Conservation (phyloP, 495 filamentous ascomycete genomes). For the Penicillium daleae region DNA sequence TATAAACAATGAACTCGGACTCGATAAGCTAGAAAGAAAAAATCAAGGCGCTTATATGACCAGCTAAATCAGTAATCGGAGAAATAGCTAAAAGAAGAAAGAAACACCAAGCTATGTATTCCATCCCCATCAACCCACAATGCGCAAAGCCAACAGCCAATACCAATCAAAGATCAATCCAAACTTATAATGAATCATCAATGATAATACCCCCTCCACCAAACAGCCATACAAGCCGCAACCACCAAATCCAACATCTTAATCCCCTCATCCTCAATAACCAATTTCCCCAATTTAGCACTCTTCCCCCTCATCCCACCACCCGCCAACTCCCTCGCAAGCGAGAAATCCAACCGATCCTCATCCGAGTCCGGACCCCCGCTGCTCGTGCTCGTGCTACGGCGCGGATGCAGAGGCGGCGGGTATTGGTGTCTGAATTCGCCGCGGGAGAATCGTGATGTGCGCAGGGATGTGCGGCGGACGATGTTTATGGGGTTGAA, state of each 20-base stretch:
- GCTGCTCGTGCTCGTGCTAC: slow-evolving; percentile 37
- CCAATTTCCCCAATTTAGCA: slow-evolving; percentile 90
- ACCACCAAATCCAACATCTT: slow-evolving; percentile 96
- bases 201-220: slow-evolving; percentile 87
- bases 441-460: slow-evolving; percentile 26
- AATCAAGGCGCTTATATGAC: background rate
- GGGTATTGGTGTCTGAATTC: slow-evolving; percentile 19
- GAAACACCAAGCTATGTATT: background rate
- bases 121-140: background rate
- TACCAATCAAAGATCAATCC: background rate
- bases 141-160: background rate
- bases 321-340: slow-evolving; percentile 77
- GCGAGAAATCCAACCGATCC: slow-evolving; percentile 66
- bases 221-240: slow-evolving; percentile 86
- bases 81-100: background rate
- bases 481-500: slow-evolving; percentile 20
- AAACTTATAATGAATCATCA: slow-evolving; percentile 18
- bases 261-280: slow-evolving; percentile 86
- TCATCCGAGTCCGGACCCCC: slow-evolving; percentile 34
- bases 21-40: background rate
- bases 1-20: background rate
- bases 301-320: slow-evolving; percentile 82
- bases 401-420: slow-evolving; percentile 2
- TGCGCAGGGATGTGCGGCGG: slow-evolving; percentile 27
- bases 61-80: background rate